phyloP scores from a whole-genome alignment of 495 filamentous ascomycete genomes.

The Amniculicola lignicola region DNA sequence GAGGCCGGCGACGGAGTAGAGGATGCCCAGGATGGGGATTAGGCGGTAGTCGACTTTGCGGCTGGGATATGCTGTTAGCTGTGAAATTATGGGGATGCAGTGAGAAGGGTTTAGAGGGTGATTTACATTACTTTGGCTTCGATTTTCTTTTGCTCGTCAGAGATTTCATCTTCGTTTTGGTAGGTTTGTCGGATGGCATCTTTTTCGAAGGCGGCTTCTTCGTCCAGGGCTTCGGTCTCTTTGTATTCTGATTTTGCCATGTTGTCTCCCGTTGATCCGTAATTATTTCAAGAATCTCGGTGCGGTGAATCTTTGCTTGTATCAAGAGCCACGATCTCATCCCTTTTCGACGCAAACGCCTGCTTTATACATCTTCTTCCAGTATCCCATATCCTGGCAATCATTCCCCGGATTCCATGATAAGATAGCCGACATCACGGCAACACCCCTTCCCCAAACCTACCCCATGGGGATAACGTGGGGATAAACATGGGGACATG shows the following conservation, averaged over 20 bases:
- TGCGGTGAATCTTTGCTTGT: too few species aligned
- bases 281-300: too few species aligned
- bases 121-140: constrained; percentile 15
- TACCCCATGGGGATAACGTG: too few species aligned
- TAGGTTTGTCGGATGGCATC: not conserved
- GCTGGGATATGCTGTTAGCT: not conserved
- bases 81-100: not conserved
- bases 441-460: too few species aligned
- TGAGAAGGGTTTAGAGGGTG: not conserved
- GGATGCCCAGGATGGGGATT: constrained; percentile 27
- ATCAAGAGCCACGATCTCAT: too few species aligned
- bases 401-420: too few species aligned
- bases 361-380: too few species aligned
- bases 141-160: constrained; percentile 18
- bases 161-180: constrained; percentile 17
- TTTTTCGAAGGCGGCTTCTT: constrained; percentile 20
- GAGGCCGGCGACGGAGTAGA: constrained; percentile 27
- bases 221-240: constrained; percentile 11
- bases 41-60: constrained; percentile 28
- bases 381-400: too few species aligned
- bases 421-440: too few species aligned
- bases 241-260: constrained; percentile 6
- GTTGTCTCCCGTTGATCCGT: too few species aligned
- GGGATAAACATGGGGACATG: too few species aligned
- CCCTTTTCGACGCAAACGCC: too few species aligned